phyloP scores from a whole-genome alignment of 1,139 yeast species.

The Taiozyma sp. region DNA sequence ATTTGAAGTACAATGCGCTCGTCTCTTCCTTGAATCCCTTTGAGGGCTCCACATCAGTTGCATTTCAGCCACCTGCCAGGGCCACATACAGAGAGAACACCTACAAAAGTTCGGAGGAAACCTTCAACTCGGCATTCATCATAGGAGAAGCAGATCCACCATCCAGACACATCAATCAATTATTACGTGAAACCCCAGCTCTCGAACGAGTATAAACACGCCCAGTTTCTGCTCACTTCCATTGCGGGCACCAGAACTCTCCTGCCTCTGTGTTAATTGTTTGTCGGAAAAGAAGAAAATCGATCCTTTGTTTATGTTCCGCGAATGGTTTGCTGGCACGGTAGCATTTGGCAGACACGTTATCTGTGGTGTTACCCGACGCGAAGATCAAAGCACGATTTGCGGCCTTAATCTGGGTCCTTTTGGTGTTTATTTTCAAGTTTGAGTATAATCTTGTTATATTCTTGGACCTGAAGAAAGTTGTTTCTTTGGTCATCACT shows the following conservation, averaged over 20 bases:
- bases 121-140: background rate
- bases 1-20: no score
- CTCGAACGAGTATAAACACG: slow-evolving; percentile 14
- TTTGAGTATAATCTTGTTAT: no score
- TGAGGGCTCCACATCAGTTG: no score
- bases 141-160: background rate
- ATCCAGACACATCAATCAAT: no score
- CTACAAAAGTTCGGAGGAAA: no score
- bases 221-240: background rate
- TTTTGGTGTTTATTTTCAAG: background rate
- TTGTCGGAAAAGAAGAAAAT: background rate
- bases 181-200: slow-evolving; percentile 31
- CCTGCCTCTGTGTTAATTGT: background rate
- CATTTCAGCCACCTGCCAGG: no score
- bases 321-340: background rate
- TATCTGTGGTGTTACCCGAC: background rate
- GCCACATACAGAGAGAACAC: no score
- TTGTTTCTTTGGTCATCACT: no score
- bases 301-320: background rate
- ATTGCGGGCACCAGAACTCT: background rate
- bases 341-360: background rate
- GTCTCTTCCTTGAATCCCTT: no score
- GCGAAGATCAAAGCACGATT: background rate
- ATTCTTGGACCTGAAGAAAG: no score
- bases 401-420: background rate